A percentile compares a stretch with the other conserved stretches of the same genome.
These are phyloP conservation scores for Durusdinium trenchii DNA, from an alignment of 73 alveolate species.

Conservation along the genomic window DNA sequence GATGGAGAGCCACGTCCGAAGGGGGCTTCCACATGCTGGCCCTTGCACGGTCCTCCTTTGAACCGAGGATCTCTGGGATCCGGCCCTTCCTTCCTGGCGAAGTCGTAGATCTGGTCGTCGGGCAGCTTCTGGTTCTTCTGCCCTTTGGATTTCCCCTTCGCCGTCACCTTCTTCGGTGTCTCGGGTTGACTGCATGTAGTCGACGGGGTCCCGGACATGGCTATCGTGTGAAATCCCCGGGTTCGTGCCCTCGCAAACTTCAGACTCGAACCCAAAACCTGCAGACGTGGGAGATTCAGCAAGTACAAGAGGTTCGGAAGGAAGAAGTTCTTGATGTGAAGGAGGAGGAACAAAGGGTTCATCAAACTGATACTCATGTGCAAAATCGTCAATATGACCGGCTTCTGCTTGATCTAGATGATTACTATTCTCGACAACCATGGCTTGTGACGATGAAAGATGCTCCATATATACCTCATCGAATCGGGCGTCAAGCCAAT, in stretches of 20 bases:
- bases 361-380: too few relatives aligned
- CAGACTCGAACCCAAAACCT: too few relatives aligned
- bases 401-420: too few relatives aligned
- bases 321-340: too few relatives aligned
- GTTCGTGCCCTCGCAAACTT: too few relatives aligned
- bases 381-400: neutral
- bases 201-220: neutral
- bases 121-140: too few relatives aligned
- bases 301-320: too few relatives aligned
- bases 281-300: too few relatives aligned
- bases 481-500: neutral
- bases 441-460: too few relatives aligned
- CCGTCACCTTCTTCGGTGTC: neutral
- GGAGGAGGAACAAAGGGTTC: too few relatives aligned
- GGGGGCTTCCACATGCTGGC: neutral
- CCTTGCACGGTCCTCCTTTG: neutral
- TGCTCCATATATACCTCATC: neutral
- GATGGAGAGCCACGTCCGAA: neutral
- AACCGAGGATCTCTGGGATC: neutral
- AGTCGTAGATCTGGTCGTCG: constrained; percentile 23
- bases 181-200: neutral
- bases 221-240: too few relatives aligned
- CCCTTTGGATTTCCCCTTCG: too few relatives aligned
- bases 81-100: constrained; percentile 1
- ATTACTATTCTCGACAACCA: neutral